phyloP scores from a whole-genome alignment of 176 grass and related monocot species.

The Oryza glumipatula region DNA sequence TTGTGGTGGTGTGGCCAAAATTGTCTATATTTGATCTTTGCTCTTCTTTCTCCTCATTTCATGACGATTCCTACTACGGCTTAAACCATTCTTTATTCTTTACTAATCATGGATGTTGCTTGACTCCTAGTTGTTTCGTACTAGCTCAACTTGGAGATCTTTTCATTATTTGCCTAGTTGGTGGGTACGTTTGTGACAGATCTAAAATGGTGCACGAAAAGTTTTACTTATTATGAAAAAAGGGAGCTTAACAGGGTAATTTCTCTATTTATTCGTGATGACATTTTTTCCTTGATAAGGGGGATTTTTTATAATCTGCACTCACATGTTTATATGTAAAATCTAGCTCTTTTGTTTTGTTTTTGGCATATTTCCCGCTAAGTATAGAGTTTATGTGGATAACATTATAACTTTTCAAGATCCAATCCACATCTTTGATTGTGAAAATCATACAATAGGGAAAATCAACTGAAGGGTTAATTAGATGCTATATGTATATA shows the following conservation, averaged over 20 bases:
- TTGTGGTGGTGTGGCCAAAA: conserved; percentile 24
- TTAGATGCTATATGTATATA: not conserved
- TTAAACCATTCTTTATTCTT: not conserved
- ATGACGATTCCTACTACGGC: not conserved
- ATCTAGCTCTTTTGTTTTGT: too few relatives aligned
- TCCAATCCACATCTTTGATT: not conserved
- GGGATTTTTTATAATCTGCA: not conserved
- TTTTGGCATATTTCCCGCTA: not conserved
- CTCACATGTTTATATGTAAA: not conserved
- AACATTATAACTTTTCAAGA: not conserved
- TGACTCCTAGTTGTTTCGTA: not conserved
- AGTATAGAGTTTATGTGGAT: not conserved
- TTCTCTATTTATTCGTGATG: not conserved
- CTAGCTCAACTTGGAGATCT: not conserved
- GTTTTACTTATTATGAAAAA: not conserved
- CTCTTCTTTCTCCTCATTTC: conserved; percentile 33
- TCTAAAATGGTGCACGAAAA: not conserved
- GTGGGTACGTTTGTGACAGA: not conserved
- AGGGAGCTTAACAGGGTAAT: not conserved
- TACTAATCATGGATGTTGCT: conserved; percentile 18
- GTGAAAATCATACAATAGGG: not conserved
- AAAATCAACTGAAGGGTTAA: not conserved
- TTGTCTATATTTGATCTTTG: conserved; percentile 16
- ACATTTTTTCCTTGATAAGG: not conserved
- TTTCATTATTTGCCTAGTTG: not conserved